Evolutionary conservation across 78 protist species (phyloP), one percentile per base, ranked within the genome.

Genomic region (Dictyostelium citrinum): DNA sequence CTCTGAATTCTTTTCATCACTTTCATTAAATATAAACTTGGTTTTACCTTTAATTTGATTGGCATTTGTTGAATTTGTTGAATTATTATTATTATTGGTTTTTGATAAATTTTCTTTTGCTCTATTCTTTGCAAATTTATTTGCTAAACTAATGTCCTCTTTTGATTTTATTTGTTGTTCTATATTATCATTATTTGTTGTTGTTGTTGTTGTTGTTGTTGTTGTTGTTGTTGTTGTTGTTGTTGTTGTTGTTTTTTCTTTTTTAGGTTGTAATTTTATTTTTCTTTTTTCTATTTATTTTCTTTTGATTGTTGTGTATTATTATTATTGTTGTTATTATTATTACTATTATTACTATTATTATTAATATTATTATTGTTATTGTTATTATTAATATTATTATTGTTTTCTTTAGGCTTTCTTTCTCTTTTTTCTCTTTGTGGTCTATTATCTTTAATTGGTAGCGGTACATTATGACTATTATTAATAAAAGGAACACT

Each of bases 11-110:
- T 88, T 88, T 43, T 16, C 37, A 76, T 85, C 92, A 58, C 64
- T 78, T 29, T 84, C 91, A 58, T 84, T 79, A 43, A 78, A 76
- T 88, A 37, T 76, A 88, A 61, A 88, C 49, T 78, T 88, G 3
- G 45, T 70, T 68, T 88, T 76, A 20, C 17, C 27, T 24, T n/a
- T 41, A 22, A 3, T 12, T 37, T 82, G 43, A 27, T 37, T 64
- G 5, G 24, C 43, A 5, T 71, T 27, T 43, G 82, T 10, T 2
- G 8, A 31, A 22, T 33, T 78, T 3, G 5, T 77, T 5, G 82
- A 37, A 43, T 20, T 60, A 39, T 33, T 80, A 24, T 12, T 22
- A 77, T 1, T 46, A 24, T 75, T 60, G 3, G 29, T 75, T 72
- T 41, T 39, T 70, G 45, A 24, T 70, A 70, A 70, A 33, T 31